Percentiles rank a stretch among this genome's conserved stretches.
These are phyloP conservation scores for Lentinula sp. DNA, from an alignment of 768 basidiomycete species.

Conservation along the genomic window DNA sequence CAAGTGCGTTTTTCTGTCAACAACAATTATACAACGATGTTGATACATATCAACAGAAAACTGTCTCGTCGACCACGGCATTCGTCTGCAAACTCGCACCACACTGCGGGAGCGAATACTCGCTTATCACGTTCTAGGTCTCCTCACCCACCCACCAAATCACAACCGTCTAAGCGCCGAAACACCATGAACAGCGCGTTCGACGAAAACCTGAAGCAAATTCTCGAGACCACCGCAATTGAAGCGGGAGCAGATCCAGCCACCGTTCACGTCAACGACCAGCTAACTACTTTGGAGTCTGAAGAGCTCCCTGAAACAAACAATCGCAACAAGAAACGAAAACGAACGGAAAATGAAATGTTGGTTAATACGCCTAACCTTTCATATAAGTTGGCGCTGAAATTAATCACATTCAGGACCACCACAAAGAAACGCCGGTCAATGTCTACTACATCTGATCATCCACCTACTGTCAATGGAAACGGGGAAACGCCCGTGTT, in stretches of 20 bases:
- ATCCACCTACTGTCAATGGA: conserved; percentile 29
- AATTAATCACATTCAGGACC: conserved; percentile 22
- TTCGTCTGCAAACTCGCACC: conserved; percentile 58
- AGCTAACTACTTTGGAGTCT: conserved; percentile 30
- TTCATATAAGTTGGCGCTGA: background rate
- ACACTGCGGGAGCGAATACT: conserved; percentile 34
- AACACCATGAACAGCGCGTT: conserved; percentile 98
- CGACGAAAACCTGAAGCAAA: conserved; percentile 79
- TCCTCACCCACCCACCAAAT: conserved; percentile 38
- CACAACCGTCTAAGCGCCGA: conserved; percentile 75
- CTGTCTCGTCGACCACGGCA: conserved; percentile 47
- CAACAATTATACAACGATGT: background rate
- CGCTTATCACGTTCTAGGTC: conserved; percentile 76
- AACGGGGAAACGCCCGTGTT: conserved; percentile 11
- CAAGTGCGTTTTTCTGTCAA: conserved; percentile 46
- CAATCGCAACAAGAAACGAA: conserved; percentile 60
- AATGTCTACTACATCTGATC: conserved; percentile 65
- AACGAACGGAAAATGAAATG: conserved; percentile 69
- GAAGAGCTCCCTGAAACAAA: conserved; percentile 43
- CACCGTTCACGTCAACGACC: conserved; percentile 24
- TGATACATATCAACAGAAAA: conserved; percentile 36
- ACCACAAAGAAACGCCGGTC: conserved; percentile 68
- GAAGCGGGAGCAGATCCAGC: conserved; percentile 47
- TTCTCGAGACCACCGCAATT: conserved; percentile 68
- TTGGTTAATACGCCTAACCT: conserved; percentile 27